Evolutionary conservation across 345 rosid genomes (phyloP), one percentile per base, ranked within the genome.

Genomic region (Kandelia obovata): DNA sequence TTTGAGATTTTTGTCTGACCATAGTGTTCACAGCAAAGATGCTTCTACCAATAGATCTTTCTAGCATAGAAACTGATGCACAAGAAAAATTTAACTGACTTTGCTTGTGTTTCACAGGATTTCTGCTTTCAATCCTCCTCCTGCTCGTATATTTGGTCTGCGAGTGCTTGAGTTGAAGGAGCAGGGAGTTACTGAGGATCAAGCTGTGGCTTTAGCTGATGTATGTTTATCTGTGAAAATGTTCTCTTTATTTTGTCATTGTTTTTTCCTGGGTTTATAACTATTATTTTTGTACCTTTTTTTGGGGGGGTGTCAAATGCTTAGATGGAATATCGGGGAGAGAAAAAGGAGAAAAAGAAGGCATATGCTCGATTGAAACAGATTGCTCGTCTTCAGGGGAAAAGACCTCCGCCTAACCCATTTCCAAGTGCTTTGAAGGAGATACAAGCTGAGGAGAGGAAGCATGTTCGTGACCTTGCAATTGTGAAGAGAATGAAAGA

Each of bases 81-180:
- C 60, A 8, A 27, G 30, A 19, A 49, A 32, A 60, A 7, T 4
- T 55, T 43, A 43, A 13, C 17, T 43, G 49, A 43, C 17, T 43
- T 43, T 13, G 19, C 17, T 43, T 65, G 28, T 73, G 66, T 80
- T 66, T 19, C 69, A 27, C 77, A 95, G 99, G 87, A 78, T 87
- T 58, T 69, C 79, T 34, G 77, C 77, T 47, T 88, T 83, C 71
- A 74, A 87, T 26, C 96, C 95, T 5, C 92, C 92, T 73, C 92
- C 89, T 17, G 96, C 96, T 20, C 96, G 96, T 49, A 53, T 86
- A 10, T 92, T 82, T 62, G 96, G 87, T 69, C 71, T 75, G 64
- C 96, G 93, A 19, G 89, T 95, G 51, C 87, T 92, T 72, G 82
- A 88, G 76, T 70, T 95, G 85, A 92, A 84, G 70, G 85, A 88